Base-by-base conservation (phyloP, 345 rosid genomes). In the Dovyalis caffra region DNA sequence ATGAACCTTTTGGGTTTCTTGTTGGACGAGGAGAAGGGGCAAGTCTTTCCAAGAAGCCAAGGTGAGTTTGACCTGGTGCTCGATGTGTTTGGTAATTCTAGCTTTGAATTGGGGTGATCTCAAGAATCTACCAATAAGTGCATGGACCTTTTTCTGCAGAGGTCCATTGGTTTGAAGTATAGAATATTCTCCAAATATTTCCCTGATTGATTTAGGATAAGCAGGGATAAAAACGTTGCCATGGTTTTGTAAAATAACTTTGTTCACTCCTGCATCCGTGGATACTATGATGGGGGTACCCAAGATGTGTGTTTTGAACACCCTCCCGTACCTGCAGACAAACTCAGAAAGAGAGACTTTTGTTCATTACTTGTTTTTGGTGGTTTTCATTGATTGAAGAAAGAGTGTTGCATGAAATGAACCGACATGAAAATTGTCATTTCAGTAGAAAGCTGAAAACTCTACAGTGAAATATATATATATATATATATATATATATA, bases 211-310 rank as follows among this genome's bases (percentile, higher is more conserved):
- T 84, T 95, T 92, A 29, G 99, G 99, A 66, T 95, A 95, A 32
- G 97, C 97, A 61, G 99, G 99, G 57, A 95, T 66, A 57, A 95
- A 95, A 45, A 43, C 38, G 83, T 82, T 89, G 60, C 97, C 91
- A 76, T 92, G 97, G 88, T 95, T 90, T 78, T 89, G 97, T 66
- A 95, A 83, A 51, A 95, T 88, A 34, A 86, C 92, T 83, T 91
- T 95, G 91, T 95, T 95, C 81, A 92, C 95, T 33, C 89, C 95
- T 34, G 97, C 83, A 82, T 95, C 99, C 3, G 98, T 95, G 26
- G 99, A 95, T 71, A 95, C 87, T 68, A 95, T 91, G 18, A 92
- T 90, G 56, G 97, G 97, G 23, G 95, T 92, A 74, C 99, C 99
- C 82, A 95, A 70, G 25, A 95, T 92, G 79, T 95, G 88, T 25